phyloP scores from a whole-genome alignment of 2,329 filamentous ascomycete genomes.

The Fusarium sp. region DNA sequence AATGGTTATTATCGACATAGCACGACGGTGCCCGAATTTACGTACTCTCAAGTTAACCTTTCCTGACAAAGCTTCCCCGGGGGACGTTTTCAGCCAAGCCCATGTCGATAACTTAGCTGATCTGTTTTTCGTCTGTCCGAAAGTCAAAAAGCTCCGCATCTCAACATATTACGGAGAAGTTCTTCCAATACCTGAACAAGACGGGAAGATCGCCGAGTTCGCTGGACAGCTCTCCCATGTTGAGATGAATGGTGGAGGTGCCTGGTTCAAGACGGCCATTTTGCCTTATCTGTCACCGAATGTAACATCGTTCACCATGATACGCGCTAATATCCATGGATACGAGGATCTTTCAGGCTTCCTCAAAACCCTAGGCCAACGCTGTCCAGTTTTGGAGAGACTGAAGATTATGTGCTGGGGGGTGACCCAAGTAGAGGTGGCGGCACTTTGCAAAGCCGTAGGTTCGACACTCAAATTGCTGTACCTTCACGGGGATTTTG shows the following conservation, averaged over 20 bases:
- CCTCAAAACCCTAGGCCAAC: not conserved
- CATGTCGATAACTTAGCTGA: not conserved
- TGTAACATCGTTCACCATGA: not conserved
- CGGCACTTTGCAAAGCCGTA: not conserved
- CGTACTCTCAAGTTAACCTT: not conserved
- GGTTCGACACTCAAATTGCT: not conserved
- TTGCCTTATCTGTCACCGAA: not conserved
- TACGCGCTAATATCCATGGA: too few species aligned
- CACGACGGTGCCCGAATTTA: slow-evolving; percentile 11
- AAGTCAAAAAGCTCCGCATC: not conserved
- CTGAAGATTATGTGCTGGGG: fast-evolving
- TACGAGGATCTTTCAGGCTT: not conserved
- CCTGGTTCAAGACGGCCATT: not conserved
- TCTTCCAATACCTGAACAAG: not conserved
- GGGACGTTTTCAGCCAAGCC: not conserved
- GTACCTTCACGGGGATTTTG: too few species aligned
- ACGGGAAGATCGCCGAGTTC: not conserved
- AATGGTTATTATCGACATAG: not conserved
- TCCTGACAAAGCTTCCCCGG: fast-evolving
- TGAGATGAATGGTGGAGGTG: fast-evolving
- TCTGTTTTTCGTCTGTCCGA: not conserved
- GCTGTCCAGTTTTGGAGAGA: not conserved
- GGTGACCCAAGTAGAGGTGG: fast-evolving
- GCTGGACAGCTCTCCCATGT: not conserved
- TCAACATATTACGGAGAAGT: fast-evolving